Evolutionary conservation across 1,284 basidiomycete genomes (phyloP).

Genomic region (Trametes sp.): DNA sequence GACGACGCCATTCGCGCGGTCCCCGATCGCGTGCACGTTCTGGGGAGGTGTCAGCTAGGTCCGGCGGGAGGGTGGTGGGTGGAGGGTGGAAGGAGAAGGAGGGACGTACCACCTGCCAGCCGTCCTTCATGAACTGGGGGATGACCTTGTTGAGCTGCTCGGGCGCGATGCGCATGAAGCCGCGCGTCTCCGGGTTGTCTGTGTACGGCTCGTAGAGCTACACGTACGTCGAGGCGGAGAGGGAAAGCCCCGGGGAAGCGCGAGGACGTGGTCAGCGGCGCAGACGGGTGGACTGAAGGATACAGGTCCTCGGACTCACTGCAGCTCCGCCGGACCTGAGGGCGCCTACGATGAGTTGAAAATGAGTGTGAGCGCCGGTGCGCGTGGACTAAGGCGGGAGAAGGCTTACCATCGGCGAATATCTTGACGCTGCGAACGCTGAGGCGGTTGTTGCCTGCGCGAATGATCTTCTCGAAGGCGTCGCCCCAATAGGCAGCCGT

Average conservation of each 20-base stretch:
- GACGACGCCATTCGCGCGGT: conserved; percentile 87
- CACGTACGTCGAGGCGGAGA: not conserved
- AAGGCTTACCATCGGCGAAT: conserved; percentile 77
- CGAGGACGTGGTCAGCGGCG: not conserved
- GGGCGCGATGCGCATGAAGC: conserved; percentile 79
- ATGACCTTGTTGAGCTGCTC: conserved; percentile 71
- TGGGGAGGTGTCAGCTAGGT: conserved; percentile 38
- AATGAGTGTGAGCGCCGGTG: conserved; percentile 7
- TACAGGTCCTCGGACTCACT: conserved; percentile 51
- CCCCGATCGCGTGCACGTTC: conserved; percentile 93
- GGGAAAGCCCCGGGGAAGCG: too few species aligned
- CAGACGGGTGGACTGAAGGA: not conserved
- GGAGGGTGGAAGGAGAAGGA: not conserved
- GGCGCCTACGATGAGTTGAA: conserved; percentile 63
- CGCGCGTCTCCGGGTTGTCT: conserved; percentile 79
- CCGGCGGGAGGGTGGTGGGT: too few species aligned
- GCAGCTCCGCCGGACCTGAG: conserved; percentile 91
- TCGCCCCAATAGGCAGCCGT: conserved; percentile 82
- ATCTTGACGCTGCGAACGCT: conserved; percentile 87
- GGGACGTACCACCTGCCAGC: conserved; percentile 79
- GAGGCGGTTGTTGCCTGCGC: conserved; percentile 65
- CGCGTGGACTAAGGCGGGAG: not conserved
- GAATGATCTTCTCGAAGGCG: conserved; percentile 61
- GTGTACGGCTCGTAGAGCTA: conserved; percentile 82
- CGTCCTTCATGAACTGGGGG: conserved; percentile 74